Conservation (phyloP, 108 stramenopile genomes). For the Conticribra weissflogii region DNA sequence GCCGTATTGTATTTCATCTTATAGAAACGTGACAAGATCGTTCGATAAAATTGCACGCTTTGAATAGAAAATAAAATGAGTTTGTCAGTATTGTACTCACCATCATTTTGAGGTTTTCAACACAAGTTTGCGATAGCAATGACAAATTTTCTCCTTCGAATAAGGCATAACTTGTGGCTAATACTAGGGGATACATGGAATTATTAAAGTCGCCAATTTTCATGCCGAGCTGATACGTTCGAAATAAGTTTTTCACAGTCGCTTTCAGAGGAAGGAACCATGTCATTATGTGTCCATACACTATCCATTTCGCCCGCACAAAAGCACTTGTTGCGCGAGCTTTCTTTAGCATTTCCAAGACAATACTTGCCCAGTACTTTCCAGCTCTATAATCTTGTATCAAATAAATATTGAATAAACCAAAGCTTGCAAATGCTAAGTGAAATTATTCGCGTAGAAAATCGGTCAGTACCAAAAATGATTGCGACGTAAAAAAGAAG, state of each 20-base stretch:
- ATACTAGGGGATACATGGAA: constrained; percentile 11
- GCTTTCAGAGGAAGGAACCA: background rate
- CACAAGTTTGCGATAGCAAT: background rate
- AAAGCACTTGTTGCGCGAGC: too few relatives aligned
- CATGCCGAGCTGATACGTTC: background rate
- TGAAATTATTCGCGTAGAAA: too few relatives aligned
- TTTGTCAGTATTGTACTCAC: background rate
- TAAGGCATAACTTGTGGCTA: background rate
- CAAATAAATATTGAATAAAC: too few relatives aligned
- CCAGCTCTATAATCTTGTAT: too few relatives aligned
- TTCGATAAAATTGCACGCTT: background rate
- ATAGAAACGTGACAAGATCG: background rate
- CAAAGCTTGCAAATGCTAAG: too few relatives aligned
- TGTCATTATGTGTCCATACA: background rate
- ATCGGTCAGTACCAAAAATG: too few relatives aligned
- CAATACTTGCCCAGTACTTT: background rate
- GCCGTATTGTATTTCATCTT: background rate
- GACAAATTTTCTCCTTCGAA: constrained; percentile 23
- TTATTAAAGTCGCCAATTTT: constrained; percentile 12
- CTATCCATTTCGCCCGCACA: background rate
- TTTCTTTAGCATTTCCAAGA: background rate
- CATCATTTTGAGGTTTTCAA: background rate
- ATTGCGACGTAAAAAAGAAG: too few relatives aligned
- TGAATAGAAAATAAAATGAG: background rate
- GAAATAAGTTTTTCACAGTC: background rate